Conservation (phyloP, 2,329 filamentous ascomycete genomes). For the Aureobasidium namibiae region DNA sequence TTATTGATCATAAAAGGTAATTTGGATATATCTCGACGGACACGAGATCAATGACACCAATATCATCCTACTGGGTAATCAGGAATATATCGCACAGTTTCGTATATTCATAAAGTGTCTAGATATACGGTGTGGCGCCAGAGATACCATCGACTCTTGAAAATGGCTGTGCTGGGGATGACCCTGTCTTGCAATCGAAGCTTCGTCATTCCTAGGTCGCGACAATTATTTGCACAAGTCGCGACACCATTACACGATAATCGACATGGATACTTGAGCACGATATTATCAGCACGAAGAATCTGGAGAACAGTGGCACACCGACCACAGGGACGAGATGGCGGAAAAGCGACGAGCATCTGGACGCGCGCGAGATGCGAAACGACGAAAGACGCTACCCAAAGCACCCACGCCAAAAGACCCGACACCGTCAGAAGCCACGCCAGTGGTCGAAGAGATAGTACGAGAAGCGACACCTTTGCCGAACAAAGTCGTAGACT, state of each 20-base stretch:
- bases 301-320: not conserved
- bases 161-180: not conserved
- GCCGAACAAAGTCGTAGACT: slow-evolving; percentile 55
- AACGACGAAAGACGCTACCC: slow-evolving; percentile 3
- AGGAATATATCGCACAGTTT: too few relatives aligned
- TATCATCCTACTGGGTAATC: too few relatives aligned
- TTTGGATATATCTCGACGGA: too few relatives aligned
- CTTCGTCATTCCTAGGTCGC: not conserved
- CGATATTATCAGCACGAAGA: not conserved
- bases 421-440: slow-evolving; percentile 1
- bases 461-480: slow-evolving; percentile 30
- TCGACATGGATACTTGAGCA: not conserved
- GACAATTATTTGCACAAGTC: not conserved
- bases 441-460: not conserved
- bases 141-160: not conserved
- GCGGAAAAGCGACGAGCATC: slow-evolving; percentile 10
- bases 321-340: not conserved
- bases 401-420: slow-evolving; percentile 1
- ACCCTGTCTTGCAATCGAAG: not conserved
- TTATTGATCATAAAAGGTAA: too few relatives aligned
- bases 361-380: slow-evolving; percentile 1
- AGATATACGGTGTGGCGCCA: not conserved
- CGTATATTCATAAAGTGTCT: too few relatives aligned
- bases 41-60: too few relatives aligned
- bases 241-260: not conserved